phyloP scores from a whole-genome alignment of 2,329 filamentous ascomycete species.

The Diplocarpon rosae region DNA sequence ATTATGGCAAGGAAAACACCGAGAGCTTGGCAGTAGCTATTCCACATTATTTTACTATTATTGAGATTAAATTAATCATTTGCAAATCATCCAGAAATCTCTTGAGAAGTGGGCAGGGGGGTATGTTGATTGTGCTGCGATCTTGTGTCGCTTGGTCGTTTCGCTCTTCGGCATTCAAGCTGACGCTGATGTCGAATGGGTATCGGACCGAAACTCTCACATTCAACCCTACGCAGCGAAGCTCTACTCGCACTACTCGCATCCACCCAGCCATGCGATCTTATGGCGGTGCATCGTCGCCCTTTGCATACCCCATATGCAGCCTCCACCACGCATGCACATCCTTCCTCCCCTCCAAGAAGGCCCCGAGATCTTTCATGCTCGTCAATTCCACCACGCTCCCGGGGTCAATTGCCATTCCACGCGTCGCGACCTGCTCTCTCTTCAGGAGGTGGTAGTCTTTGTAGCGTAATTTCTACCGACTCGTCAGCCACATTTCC shows the following conservation, averaged over 20 bases:
- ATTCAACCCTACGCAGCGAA: no score
- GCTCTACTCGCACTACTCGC: no score
- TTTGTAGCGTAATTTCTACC: slow-evolving; percentile 24
- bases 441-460: slow-evolving; percentile 22
- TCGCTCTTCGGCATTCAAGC: no score
- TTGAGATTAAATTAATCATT: not conserved
- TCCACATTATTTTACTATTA: no score
- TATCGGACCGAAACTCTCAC: no score
- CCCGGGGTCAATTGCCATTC: slow-evolving; percentile 13
- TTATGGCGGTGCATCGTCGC: slow-evolving; percentile 6
- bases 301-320: slow-evolving; percentile 20
- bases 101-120: not conserved
- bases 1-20: not conserved
- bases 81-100: slow-evolving; percentile 3
- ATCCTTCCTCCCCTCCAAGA: slow-evolving; percentile 13
- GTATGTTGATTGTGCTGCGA: no score
- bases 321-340: slow-evolving; percentile 23
- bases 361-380: slow-evolving; percentile 18
- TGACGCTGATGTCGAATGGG: no score
- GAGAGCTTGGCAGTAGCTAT: no score
- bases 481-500: not conserved
- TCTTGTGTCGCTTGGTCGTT: no score
- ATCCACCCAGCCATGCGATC: not conserved
- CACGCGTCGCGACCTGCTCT: slow-evolving; percentile 10
- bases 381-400: slow-evolving; percentile 16